These are phyloP conservation scores for Pseudocercospora fijiensis DNA, from an alignment of 2,329 filamentous ascomycete genomes.

Conservation along the genomic window DNA sequence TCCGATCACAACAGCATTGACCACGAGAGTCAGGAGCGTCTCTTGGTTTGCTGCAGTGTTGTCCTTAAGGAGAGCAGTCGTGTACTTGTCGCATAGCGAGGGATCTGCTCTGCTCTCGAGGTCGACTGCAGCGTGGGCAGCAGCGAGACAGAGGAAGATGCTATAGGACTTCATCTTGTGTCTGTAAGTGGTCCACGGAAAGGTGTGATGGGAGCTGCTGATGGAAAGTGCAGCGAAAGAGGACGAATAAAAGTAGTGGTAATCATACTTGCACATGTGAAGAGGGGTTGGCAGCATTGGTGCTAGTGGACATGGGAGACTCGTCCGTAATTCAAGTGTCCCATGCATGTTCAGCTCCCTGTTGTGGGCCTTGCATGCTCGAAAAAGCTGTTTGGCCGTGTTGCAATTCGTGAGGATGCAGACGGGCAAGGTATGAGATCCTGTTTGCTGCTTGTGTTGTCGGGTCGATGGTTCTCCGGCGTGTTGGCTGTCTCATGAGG, in stretches of 20 bases:
- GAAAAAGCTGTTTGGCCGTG: background rate
- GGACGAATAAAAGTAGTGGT: conserved; percentile 16
- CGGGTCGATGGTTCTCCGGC: background rate
- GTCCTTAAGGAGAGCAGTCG: conserved; percentile 57
- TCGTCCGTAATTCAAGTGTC: background rate
- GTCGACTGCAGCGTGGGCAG: conserved; percentile 25
- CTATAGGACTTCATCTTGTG: conserved; percentile 23
- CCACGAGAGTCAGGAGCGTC: conserved; percentile 56
- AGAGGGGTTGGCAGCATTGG: conserved; percentile 4
- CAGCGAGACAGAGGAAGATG: conserved; percentile 24
- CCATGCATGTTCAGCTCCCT: background rate
- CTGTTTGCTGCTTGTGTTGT: background rate
- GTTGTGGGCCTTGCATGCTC: background rate
- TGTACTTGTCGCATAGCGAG: conserved; percentile 65
- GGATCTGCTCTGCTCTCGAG: conserved; percentile 50
- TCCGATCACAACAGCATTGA: conserved; percentile 65
- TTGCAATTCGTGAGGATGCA: background rate
- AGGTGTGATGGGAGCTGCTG: background rate
- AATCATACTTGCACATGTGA: conserved; percentile 1
- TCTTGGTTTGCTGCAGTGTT: conserved; percentile 61
- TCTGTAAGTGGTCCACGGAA: background rate
- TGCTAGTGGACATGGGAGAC: background rate
- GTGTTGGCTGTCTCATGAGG: background rate
- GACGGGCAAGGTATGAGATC: background rate
- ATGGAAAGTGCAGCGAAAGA: background rate